Conservation (phyloP, 2,329 filamentous ascomycete genomes). For the Ophiostoma sp. region DNA sequence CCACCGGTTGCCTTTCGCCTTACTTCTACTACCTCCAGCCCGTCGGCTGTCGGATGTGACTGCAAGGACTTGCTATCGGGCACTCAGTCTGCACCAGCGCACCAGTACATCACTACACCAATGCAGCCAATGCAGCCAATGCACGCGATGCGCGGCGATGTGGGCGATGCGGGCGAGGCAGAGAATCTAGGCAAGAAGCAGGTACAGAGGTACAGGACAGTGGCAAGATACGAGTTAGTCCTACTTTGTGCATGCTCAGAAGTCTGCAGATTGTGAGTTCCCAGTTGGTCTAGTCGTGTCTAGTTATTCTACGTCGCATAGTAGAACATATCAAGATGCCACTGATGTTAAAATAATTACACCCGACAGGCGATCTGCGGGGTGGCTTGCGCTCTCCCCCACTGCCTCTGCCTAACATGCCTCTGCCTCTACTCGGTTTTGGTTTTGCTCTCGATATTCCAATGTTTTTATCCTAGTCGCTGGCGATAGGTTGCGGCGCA, state of each 20-base stretch:
- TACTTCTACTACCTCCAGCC: background rate
- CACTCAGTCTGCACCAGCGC: background rate
- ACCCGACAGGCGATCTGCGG: slow-evolving; percentile 7
- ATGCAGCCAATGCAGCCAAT: background rate
- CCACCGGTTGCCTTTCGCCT: background rate
- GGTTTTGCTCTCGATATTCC: too few relatives aligned
- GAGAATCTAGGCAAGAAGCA: slow-evolving; percentile 6
- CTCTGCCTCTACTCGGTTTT: too few relatives aligned
- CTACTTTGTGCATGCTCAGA: slow-evolving; percentile 9
- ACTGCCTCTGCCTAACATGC: background rate
- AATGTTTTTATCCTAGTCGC: too few relatives aligned
- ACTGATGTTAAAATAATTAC: background rate
- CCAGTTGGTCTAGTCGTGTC: background rate
- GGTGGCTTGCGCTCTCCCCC: background rate
- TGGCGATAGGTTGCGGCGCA: too few relatives aligned
- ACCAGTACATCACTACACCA: background rate
- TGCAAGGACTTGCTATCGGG: background rate
- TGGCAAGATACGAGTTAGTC: slow-evolving; percentile 10
- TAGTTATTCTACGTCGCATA: background rate
- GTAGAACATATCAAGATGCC: background rate
- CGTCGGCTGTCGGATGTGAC: slow-evolving; percentile 1
- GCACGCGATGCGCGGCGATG: background rate
- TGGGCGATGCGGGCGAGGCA: background rate
- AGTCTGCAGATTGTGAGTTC: background rate
- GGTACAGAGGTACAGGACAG: slow-evolving; percentile 10